Percentiles rank a stretch among this genome's conserved stretches.
phyloP scores from a whole-genome alignment of 1,284 basidiomycete species.

The Boletellus deceptivus region DNA sequence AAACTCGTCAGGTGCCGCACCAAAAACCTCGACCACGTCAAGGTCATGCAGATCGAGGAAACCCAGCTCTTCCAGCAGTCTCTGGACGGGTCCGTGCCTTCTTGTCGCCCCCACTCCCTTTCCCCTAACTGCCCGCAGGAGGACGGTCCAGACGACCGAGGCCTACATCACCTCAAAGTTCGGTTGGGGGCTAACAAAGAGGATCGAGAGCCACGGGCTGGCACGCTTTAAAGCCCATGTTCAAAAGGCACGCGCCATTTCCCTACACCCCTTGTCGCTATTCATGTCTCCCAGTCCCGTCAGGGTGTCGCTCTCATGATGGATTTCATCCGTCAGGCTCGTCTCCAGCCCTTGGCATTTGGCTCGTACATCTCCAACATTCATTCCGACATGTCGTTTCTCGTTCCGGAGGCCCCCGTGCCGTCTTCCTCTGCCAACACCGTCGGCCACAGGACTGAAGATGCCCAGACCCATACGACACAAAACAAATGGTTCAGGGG shows the following conservation, averaged over 20 bases:
- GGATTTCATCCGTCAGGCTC: constrained; percentile 70
- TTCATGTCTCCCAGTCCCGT: constrained; percentile 58
- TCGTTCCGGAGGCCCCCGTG: constrained; percentile 21
- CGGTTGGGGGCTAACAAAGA: constrained; percentile 79
- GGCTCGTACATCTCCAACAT: constrained; percentile 38
- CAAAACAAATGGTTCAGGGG: constrained; percentile 27
- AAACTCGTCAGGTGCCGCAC: constrained; percentile 69
- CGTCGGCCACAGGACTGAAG: constrained; percentile 21
- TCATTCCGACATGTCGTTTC: constrained; percentile 36
- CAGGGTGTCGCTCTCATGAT: constrained; percentile 77
- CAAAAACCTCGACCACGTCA: constrained; percentile 81
- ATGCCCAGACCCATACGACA: constrained; percentile 6
- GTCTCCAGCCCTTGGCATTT: constrained; percentile 66
- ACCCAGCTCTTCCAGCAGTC: constrained; percentile 62
- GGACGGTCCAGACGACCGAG: constrained; percentile 75
- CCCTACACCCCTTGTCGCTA: constrained; percentile 1
- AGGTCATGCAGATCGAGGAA: constrained; percentile 80
- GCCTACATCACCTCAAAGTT: constrained; percentile 74
- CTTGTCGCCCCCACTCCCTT: constrained; percentile 7
- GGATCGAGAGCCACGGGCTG: constrained; percentile 75
- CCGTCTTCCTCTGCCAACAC: constrained; percentile 11
- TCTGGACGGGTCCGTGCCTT: constrained; percentile 55
- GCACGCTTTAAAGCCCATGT: constrained; percentile 76
- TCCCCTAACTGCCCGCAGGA: constrained; percentile 38
- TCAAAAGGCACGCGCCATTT: constrained; percentile 53